phyloP scores from a whole-genome alignment of 2,329 filamentous ascomycete species.

The Venturia oleaginea region DNA sequence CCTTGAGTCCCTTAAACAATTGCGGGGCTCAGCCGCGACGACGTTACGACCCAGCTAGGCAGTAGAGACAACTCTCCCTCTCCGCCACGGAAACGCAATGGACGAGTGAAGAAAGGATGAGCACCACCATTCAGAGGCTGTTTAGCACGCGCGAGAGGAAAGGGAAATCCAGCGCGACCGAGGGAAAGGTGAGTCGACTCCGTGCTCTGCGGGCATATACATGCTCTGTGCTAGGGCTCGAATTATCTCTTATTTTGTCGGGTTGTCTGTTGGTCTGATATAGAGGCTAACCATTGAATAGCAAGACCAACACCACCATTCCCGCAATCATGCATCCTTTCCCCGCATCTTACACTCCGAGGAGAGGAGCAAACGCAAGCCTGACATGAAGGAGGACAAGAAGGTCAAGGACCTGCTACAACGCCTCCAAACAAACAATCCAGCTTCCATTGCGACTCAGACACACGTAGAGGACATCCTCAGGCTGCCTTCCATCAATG shows the following conservation, averaged over 20 bases:
- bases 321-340: slow-evolving; percentile 35
- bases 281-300: background rate
- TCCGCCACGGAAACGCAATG: background rate
- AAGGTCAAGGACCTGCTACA: slow-evolving; percentile 27
- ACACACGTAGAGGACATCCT: slow-evolving; percentile 56
- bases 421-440: slow-evolving; percentile 39
- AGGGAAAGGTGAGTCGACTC: slow-evolving; percentile 1
- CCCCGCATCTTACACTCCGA: slow-evolving; percentile 57
- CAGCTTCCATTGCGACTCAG: slow-evolving; percentile 39
- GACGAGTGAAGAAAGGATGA: slow-evolving; percentile 30
- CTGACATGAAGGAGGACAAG: slow-evolving; percentile 46
- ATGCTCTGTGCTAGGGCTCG: background rate
- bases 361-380: slow-evolving; percentile 41
- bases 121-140: slow-evolving; percentile 50
- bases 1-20: background rate
- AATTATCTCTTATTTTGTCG: background rate
- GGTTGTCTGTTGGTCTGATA: background rate
- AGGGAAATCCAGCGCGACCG: slow-evolving; percentile 22
- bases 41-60: background rate
- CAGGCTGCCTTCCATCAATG: slow-evolving; percentile 53
- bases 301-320: background rate
- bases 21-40: background rate
- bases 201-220: background rate
- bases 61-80: background rate
- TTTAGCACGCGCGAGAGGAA: slow-evolving; percentile 60